Evolutionary conservation across 2,329 filamentous ascomycete species (phyloP), one percentile per base, ranked within the genome.

Genomic region (Rhexocercosporidium sp.): DNA sequence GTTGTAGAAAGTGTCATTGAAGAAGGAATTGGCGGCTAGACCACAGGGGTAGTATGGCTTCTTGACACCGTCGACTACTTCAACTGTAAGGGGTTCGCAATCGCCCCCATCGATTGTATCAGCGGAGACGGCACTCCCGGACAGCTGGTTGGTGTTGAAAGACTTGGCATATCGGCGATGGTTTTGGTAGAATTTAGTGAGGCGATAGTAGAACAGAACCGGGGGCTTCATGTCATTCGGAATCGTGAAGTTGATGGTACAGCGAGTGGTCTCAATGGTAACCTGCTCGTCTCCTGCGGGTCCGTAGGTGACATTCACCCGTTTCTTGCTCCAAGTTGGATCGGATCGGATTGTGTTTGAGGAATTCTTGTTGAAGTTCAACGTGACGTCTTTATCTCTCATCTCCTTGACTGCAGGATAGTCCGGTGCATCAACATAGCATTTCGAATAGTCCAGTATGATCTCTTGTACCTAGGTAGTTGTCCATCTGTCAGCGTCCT

Each of bases 101-200:
- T 90, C 86, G 46, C 93, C 91, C 37, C 81, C 81, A 37, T 85
- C 80, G 72, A 98, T 92, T 1, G 86, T 85, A 41, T 73, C 74
- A 66, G 85, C 86, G 37, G 83, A 82, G 20, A 92, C 85, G 12
- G 84, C 85, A 6, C 88, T 83, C 54, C 94, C 96, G 72, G 90
- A 92, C 62, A 99, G 84, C 80, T 99, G 96, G 62, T 92, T 85
- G 66, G 90, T 86, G 76, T 94, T 91, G 75, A 97, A 91, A 1
- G 93, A 97, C 77, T 93, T 92, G 68, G 97, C 96, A 74, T 99
- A 99, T 79, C 95, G 90, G 72, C 96, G 91, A 78, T 99, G 96
- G 78, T 99, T 99, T 81, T 99, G 96, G 83, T 98, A 98, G 82
- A 99, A 99, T 81, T 98, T 97, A 66, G 93, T 95, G 70, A 99